Evolutionary conservation across 441 rosid species (phyloP).

Genomic region (Croton setiger): DNA sequence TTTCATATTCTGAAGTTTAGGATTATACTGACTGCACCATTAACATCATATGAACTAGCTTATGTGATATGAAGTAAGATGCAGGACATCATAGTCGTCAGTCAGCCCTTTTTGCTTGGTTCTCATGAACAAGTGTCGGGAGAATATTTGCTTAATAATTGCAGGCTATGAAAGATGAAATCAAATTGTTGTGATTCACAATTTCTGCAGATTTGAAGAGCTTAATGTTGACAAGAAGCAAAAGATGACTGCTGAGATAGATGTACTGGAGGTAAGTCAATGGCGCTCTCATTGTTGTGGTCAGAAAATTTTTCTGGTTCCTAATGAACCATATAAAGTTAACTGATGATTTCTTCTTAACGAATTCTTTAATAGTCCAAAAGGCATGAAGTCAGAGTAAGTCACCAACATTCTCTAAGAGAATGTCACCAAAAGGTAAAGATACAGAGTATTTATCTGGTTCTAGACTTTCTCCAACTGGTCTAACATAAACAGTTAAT

Average conservation of each 20-base stretch:
- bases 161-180: not conserved
- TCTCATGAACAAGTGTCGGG: too few relatives aligned
- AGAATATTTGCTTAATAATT: too few relatives aligned
- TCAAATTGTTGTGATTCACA: not conserved
- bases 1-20: not conserved
- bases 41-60: not conserved
- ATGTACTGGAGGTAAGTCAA: slow-evolving; percentile 59
- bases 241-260: slow-evolving; percentile 36
- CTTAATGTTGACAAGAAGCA: slow-evolving; percentile 40
- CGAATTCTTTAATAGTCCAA: slow-evolving; percentile 31
- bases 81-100: too few relatives aligned
- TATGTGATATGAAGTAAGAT: not conserved
- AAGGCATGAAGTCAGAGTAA: slow-evolving; percentile 52
- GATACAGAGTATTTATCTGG: not conserved
- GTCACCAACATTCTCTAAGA: slow-evolving; percentile 72
- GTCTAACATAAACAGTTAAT: not conserved
- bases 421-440: slow-evolving; percentile 74
- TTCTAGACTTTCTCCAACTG: not conserved
- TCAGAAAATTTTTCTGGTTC: not conserved
- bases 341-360: not conserved
- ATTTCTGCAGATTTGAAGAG: slow-evolving; percentile 52
- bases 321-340: slow-evolving; percentile 9
- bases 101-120: not conserved
- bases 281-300: not conserved
- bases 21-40: not conserved